Base-by-base conservation (phyloP, 129 eudicot genomes). In the Flaveria ramosissima region DNA sequence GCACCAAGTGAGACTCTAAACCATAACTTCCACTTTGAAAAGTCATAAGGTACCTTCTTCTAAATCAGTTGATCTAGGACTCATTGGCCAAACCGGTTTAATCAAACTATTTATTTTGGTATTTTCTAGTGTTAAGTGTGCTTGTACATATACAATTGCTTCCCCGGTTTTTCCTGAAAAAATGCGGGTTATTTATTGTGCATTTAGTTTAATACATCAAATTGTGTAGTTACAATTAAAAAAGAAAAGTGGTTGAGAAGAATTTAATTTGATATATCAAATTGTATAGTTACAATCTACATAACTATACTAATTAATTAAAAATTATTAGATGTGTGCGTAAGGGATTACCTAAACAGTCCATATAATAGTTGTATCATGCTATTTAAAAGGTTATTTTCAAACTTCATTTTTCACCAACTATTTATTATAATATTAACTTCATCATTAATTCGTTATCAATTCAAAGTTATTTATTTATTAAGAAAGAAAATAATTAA, bases 301-400 rank as follows among this genome's bases (percentile, higher is more conserved):
- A 26, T 1, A 27, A 24, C 41, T 36, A 36, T 36, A 36, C 41
- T 24, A 23, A 5, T 9, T 1, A 60, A 7, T 26, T 62, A 24
- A 24, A 61, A 26, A 13, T 23, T 61, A 13, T 15, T 62, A 30
- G 32, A 27, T 62, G 45, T n/a, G 17, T 24, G 16, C 67, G 67
- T 61, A 61, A 62, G 20, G 68, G 68, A 62, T 62, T 62, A 62
- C 68, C 45, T 62, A 60, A 24, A 60, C 66, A 60, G n/a, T 24
- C 66, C n/a, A 24, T 60, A 3, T 20, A 57, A 21, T 57, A 57
- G 6, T 57, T 21, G 64, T 57, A 20, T 57, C 6, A 59, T 59
- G 65, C 19, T 9, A 23, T 9, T 59, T 59, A 59, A 19, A 59
- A 36, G 30, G 36, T 59, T 59, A 23, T 59, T 59, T 23, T 59